A percentile compares a stretch with the other conserved stretches of the same genome.
Conservation (phyloP, 352 stramenopile species). For the Phytophthora pinifolia region DNA sequence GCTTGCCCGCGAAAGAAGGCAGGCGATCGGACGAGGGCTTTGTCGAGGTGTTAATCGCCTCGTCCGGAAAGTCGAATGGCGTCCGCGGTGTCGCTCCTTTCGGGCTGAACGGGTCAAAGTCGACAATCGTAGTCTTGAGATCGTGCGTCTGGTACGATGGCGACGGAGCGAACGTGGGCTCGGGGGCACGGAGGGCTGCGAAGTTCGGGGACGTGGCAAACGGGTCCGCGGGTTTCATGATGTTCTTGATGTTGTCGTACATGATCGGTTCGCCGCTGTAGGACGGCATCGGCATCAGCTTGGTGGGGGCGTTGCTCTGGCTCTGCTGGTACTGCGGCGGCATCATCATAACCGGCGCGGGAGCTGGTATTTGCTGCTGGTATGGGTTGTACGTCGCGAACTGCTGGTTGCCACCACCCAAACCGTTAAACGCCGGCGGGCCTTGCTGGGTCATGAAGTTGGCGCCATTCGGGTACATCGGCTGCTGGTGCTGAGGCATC, state of each 20-base stretch:
- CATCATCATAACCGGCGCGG: conserved; percentile 24
- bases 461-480: conserved; percentile 41
- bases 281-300: conserved; percentile 33
- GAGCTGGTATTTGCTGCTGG: conserved; percentile 24
- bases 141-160: conserved; percentile 30
- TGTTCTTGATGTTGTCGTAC: conserved; percentile 68
- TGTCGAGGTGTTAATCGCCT: conserved; percentile 12
- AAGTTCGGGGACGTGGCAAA: conserved; percentile 42
- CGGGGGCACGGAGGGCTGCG: conserved; percentile 23
- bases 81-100: conserved; percentile 49
- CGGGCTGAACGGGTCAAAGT: conserved; percentile 77
- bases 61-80: conserved; percentile 46
- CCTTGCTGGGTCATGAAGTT: conserved; percentile 72
- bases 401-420: conserved; percentile 34
- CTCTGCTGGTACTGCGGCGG: conserved; percentile 31
- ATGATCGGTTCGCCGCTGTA: conserved; percentile 50
- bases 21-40: conserved; percentile 37
- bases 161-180: conserved; percentile 29
- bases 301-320: conserved; percentile 11
- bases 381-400: conserved; percentile 34
- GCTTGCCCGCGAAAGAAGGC: conserved; percentile 38
- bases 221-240: conserved; percentile 49
- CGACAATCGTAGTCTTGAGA: conserved; percentile 50
- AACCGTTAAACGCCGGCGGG: conserved; percentile 40
- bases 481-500: conserved; percentile 35